Percentiles rank a stretch among this genome's conserved stretches.
Evolutionary conservation across 2,329 filamentous ascomycete genomes (phyloP).

Genomic region (Cladosporium sp.): DNA sequence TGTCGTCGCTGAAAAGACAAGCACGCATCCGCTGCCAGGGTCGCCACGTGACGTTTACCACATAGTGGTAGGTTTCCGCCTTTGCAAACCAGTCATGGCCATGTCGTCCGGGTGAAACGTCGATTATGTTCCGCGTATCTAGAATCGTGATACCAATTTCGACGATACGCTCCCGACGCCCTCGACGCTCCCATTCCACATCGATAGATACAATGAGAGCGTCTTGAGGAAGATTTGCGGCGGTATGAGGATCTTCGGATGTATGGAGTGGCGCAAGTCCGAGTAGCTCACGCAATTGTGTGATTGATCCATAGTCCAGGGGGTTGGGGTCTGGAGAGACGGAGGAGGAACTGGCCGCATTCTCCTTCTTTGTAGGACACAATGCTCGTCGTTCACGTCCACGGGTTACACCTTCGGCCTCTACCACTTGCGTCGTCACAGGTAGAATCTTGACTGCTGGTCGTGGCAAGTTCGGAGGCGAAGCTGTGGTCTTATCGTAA

Average conservation of each 20-base stretch:
- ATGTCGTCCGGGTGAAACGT: constrained; percentile 58
- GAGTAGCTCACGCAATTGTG: constrained; percentile 14
- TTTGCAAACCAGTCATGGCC: constrained; percentile 66
- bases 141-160: constrained; percentile 81
- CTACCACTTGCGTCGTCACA: constrained; percentile 4
- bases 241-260: not conserved
- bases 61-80: constrained; percentile 70
- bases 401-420: not conserved
- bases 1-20: constrained; percentile 56
- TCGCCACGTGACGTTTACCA: constrained; percentile 25
- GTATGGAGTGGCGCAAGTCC: constrained; percentile 7
- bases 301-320: constrained; percentile 17
- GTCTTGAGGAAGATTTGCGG: not conserved
- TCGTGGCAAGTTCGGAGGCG: not conserved
- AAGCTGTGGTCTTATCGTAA: not conserved
- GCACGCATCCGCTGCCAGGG: constrained; percentile 49
- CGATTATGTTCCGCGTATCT: constrained; percentile 62
- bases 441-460: not conserved
- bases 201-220: constrained; percentile 73
- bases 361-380: not conserved
- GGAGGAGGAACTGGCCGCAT: not conserved
- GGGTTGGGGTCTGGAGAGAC: not conserved
- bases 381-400: not conserved
- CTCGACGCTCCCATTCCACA: constrained; percentile 73
- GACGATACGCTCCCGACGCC: constrained; percentile 63